Conservation (phyloP, 2,329 filamentous ascomycete species). For the Colletotrichum shisoi region DNA sequence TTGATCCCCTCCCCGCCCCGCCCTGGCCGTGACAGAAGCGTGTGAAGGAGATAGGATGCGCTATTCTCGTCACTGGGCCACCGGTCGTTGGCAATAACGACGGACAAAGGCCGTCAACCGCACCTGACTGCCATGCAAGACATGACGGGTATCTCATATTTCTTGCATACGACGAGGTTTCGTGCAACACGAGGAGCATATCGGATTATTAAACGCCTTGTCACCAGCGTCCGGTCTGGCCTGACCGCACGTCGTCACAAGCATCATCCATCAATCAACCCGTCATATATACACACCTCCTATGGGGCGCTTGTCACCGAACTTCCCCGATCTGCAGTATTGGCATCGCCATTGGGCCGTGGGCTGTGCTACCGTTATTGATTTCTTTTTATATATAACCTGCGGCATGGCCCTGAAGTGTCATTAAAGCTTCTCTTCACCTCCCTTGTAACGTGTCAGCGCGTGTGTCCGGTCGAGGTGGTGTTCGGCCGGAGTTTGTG, state of each 20-base stretch:
- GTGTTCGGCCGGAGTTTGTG: neutral
- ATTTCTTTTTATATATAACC: no score
- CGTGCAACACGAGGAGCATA: slow-evolving; percentile 8
- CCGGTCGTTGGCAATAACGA: slow-evolving; percentile 21
- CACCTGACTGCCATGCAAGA: slow-evolving; percentile 18
- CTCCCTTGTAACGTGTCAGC: neutral
- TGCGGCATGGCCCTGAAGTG: slow-evolving; percentile 3
- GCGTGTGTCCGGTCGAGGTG: neutral
- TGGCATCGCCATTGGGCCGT: slow-evolving; percentile 2
- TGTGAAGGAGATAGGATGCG: slow-evolving; percentile 32
- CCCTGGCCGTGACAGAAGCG: slow-evolving; percentile 30
- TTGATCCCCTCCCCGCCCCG: slow-evolving; percentile 28
- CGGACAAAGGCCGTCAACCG: slow-evolving; percentile 4
- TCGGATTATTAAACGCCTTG: slow-evolving; percentile 3
- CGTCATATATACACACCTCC: neutral
- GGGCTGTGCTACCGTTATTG: neutral
- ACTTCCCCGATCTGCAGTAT: slow-evolving; percentile 13
- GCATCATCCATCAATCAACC: slow-evolving; percentile 3
- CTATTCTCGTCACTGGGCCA: slow-evolving; percentile 33
- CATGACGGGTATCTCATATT: neutral
- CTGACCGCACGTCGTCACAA: neutral
- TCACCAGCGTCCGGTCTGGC: neutral
- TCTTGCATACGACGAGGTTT: neutral
- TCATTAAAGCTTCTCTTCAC: slow-evolving; percentile 22
- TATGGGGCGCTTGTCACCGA: neutral